Evolutionary conservation across 1,284 basidiomycete genomes (phyloP).

Genomic region (Agaricales sp.): DNA sequence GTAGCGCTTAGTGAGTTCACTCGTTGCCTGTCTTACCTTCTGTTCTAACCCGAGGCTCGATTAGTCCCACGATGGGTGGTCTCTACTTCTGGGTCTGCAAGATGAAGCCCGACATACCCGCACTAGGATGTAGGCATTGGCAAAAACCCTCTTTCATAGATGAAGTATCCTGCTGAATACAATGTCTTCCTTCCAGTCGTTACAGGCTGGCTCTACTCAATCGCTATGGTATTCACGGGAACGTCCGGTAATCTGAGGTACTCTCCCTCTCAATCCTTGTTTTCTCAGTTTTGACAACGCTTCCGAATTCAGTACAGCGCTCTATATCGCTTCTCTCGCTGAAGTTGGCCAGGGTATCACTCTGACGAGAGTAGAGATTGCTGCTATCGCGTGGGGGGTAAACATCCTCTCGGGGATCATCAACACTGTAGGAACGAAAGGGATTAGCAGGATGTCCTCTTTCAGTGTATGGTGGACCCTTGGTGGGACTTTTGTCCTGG

Average conservation of each 20-base stretch:
- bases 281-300: not conserved
- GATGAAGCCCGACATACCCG: conserved; percentile 45
- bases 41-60: not conserved
- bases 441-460: conserved; percentile 43
- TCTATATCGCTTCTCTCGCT: conserved; percentile 43
- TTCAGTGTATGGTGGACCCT: conserved; percentile 57
- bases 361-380: conserved; percentile 38
- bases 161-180: conserved; percentile 2
- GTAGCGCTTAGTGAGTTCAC: conserved; percentile 42
- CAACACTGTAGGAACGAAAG: conserved; percentile 46
- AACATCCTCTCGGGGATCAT: conserved; percentile 45
- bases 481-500: conserved; percentile 47
- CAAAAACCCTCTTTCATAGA: too few relatives aligned
- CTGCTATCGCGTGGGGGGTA: conserved; percentile 46
- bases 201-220: conserved; percentile 52
- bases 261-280: too few relatives aligned
- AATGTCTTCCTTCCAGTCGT: conserved; percentile 23
- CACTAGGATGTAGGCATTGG: conserved; percentile 39
- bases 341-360: conserved; percentile 37
- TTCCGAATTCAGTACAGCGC: conserved; percentile 28
- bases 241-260: conserved; percentile 50
- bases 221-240: conserved; percentile 51
- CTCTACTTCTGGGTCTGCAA: conserved; percentile 58
- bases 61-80: conserved; percentile 45
- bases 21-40: not conserved